phyloP scores from a whole-genome alignment of 768 basidiomycete genomes.

The Suillus occidentalis region DNA sequence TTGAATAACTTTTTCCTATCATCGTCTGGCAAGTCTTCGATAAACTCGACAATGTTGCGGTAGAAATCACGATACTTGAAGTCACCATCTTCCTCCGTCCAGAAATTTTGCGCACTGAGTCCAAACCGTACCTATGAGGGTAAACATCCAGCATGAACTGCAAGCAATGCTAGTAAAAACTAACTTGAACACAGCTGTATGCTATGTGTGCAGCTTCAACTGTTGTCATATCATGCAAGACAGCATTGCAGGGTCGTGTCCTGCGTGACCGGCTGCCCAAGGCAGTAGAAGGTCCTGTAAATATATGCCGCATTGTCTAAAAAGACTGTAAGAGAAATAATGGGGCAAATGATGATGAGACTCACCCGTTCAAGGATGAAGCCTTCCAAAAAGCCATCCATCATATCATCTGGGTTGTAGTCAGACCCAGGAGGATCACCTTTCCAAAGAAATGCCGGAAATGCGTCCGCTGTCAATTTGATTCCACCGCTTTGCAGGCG shows the following conservation, averaged over 20 bases:
- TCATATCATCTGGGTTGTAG: neutral
- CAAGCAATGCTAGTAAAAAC: neutral
- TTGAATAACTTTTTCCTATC: neutral
- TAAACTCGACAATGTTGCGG: neutral
- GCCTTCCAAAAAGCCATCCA: neutral
- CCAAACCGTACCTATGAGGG: neutral
- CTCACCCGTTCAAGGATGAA: neutral
- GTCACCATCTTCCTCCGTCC: slow-evolving; percentile 5
- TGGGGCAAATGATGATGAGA: neutral
- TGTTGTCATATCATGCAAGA: slow-evolving; percentile 11
- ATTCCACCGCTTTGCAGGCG: neutral
- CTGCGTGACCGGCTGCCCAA: neutral
- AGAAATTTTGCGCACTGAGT: neutral
- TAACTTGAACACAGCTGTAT: slow-evolving; percentile 12
- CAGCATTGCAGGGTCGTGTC: slow-evolving; percentile 8
- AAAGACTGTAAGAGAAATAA: neutral
- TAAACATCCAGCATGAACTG: no score
- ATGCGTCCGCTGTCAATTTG: neutral
- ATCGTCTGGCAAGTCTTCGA: slow-evolving; percentile 1
- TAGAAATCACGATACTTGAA: slow-evolving; percentile 7
- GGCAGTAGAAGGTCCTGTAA: slow-evolving; percentile 3
- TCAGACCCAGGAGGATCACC: neutral
- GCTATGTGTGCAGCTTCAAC: slow-evolving; percentile 13
- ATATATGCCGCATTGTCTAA: slow-evolving; percentile 7
- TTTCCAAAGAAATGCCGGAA: neutral